Percentiles rank a stretch among this genome's conserved stretches.
Evolutionary conservation across 805 yeast species (phyloP).

Genomic region (Ogataea naganishii): DNA sequence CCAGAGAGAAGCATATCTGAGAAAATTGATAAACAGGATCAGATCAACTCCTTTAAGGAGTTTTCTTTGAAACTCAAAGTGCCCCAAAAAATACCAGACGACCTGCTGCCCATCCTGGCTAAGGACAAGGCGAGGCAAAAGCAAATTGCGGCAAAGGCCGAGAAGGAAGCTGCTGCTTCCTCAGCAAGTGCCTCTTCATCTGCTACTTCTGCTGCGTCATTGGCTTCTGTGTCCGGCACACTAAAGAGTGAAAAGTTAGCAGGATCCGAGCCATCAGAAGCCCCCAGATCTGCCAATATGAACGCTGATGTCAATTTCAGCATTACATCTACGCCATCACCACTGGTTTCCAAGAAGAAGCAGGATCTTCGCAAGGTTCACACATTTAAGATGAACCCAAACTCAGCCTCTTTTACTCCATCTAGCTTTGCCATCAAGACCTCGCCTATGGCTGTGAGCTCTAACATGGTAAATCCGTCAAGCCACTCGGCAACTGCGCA

Average conservation of each 20-base stretch:
- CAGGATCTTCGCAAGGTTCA: conserved; percentile 46
- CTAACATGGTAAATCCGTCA: conserved; percentile 1
- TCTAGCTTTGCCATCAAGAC: conserved; percentile 9
- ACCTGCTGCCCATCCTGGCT: conserved; percentile 59
- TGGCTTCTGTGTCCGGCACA: too few relatives aligned
- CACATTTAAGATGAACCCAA: conserved; percentile 62
- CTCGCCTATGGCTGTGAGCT: conserved; percentile 2
- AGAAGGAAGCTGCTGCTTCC: conserved; percentile 3
- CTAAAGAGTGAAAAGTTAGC: too few relatives aligned
- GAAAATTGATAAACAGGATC: conserved; percentile 46
- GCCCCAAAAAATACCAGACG: conserved; percentile 38
- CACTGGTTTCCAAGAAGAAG: conserved; percentile 30
- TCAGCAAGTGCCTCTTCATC: conserved; percentile 4
- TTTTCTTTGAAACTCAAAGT: conserved; percentile 79
- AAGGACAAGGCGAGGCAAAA: conserved; percentile 61
- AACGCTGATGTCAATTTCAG: conserved; percentile 1
- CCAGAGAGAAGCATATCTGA: conserved; percentile 24
- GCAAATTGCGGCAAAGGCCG: conserved; percentile 35
- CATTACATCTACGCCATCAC: conserved; percentile 5
- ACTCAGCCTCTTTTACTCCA: conserved; percentile 61
- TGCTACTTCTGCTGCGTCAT: conserved; percentile 6
- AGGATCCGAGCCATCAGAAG: too few relatives aligned
- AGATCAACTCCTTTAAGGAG: conserved; percentile 61
- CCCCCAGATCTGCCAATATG: conserved; percentile 2
- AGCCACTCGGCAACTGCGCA: too few relatives aligned